A percentile compares a stretch with the other conserved stretches of the same genome.
These are phyloP conservation scores for Trichoderma sp. DNA, from an alignment of 2,329 filamentous ascomycete species.

Conservation along the genomic window DNA sequence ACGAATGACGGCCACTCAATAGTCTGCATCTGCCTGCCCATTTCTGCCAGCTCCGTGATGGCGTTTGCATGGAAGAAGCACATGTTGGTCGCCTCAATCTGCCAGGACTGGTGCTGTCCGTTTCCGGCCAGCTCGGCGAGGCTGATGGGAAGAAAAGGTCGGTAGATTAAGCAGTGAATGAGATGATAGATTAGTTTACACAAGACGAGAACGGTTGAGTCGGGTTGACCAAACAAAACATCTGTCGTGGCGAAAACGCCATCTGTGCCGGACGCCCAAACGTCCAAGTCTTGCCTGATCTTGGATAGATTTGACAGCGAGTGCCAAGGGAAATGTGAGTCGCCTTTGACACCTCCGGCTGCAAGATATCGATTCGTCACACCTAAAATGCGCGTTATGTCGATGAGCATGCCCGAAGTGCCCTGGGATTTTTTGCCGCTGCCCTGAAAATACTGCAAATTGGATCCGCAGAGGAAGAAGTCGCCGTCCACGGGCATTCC, in stretches of 20 bases:
- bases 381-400: slow-evolving; percentile 80
- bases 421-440: slow-evolving; percentile 73
- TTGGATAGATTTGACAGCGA: slow-evolving; percentile 82
- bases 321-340: slow-evolving; percentile 91
- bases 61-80: slow-evolving; percentile 87
- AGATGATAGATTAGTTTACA: slow-evolving; percentile 88
- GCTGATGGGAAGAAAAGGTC: slow-evolving; percentile 84
- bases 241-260: slow-evolving; percentile 78
- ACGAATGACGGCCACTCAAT: slow-evolving; percentile 88
- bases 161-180: slow-evolving; percentile 83
- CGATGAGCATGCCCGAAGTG: slow-evolving; percentile 79
- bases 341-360: slow-evolving; percentile 82
- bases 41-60: slow-evolving; percentile 79
- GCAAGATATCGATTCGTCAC: slow-evolving; percentile 84
- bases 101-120: slow-evolving; percentile 88
- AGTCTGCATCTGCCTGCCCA: slow-evolving; percentile 72
- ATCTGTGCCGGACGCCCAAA: slow-evolving; percentile 81
- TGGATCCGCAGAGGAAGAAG: slow-evolving; percentile 79
- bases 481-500: slow-evolving; percentile 72
- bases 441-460: slow-evolving; percentile 72
- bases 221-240: slow-evolving; percentile 73
- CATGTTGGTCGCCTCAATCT: slow-evolving; percentile 86
- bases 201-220: slow-evolving; percentile 77
- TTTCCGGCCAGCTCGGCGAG: slow-evolving; percentile 77
- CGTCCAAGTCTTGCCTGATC: slow-evolving; percentile 81